Conservation (phyloP, 2,329 filamentous ascomycete genomes). For the Claviceps pazoutovae region DNA sequence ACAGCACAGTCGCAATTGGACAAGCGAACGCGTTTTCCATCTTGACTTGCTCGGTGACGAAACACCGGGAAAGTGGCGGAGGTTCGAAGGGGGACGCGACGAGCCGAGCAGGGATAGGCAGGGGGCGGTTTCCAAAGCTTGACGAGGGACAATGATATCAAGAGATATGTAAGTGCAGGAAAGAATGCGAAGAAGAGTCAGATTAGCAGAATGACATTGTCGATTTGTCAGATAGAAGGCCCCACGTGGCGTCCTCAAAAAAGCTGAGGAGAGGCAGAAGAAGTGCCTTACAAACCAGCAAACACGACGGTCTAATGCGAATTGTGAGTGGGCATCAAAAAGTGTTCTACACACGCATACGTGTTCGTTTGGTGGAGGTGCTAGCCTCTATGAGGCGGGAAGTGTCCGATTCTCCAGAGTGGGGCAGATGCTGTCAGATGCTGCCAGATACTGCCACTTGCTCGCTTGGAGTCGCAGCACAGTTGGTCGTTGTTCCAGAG, state of each 20-base stretch:
- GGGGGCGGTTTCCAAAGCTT: neutral
- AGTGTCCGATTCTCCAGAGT: slow-evolving; percentile 3
- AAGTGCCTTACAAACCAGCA: neutral
- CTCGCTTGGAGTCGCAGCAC: neutral
- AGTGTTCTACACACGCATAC: slow-evolving; percentile 9
- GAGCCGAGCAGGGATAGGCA: slow-evolving; percentile 1
- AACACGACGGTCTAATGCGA: neutral
- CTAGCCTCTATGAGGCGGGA: slow-evolving; percentile 4
- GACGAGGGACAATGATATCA: neutral
- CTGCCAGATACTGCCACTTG: neutral
- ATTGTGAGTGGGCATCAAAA: slow-evolving; percentile 5
- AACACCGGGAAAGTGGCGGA: slow-evolving; percentile 4
- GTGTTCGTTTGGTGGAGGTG: slow-evolving; percentile 13
- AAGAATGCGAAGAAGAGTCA: neutral
- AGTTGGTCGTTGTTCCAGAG: neutral
- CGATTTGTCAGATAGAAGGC: slow-evolving; percentile 16
- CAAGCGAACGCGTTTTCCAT: slow-evolving; percentile 53
- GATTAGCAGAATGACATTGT: slow-evolving; percentile 13
- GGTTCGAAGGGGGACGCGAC: neutral
- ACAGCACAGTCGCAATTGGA: slow-evolving; percentile 43
- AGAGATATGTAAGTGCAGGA: neutral
- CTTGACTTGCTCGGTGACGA: slow-evolving; percentile 8
- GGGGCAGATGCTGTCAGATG: neutral
- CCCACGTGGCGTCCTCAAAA: slow-evolving; percentile 19
- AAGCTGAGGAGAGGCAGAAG: slow-evolving; percentile 6